A percentile compares a stretch with the other conserved stretches of the same genome.
These are phyloP conservation scores for Trichophyton verrucosum DNA, from an alignment of 2,329 filamentous ascomycete genomes.

Conservation along the genomic window DNA sequence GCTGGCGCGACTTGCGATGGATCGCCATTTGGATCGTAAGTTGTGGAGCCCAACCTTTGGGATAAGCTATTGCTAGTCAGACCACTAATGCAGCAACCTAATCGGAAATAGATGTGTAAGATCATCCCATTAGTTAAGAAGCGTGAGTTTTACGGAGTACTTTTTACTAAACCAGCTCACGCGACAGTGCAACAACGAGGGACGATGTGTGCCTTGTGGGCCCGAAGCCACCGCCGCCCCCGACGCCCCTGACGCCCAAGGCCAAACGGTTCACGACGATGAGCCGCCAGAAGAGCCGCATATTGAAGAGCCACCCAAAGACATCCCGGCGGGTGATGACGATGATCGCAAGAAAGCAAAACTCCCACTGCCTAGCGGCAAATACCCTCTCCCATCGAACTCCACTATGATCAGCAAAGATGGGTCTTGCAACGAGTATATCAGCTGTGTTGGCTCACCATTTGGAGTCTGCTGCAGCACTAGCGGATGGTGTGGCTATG, in stretches of 20 bases:
- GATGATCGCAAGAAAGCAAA: neutral
- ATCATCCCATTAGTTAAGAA: neutral
- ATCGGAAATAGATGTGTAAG: conserved; percentile 4
- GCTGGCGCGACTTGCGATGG: conserved; percentile 7
- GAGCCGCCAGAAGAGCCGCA: neutral
- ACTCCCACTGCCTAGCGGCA: neutral
- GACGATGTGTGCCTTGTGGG: neutral
- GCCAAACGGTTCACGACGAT: neutral
- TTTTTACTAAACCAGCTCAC: neutral
- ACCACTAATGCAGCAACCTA: neutral
- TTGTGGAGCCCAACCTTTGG: neutral
- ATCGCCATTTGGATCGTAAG: conserved; percentile 11
- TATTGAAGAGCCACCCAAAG: neutral
- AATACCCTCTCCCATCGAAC: neutral
- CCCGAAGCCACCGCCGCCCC: neutral
- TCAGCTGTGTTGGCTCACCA: conserved; percentile 10
- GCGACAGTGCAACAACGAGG: neutral
- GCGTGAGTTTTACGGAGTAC: neutral
- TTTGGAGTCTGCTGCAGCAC: conserved; percentile 14
- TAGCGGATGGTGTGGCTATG: conserved; percentile 12
- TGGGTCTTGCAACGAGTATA: conserved; percentile 9
- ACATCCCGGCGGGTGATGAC: neutral
- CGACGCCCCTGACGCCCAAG: too few species aligned
- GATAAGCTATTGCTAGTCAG: neutral
- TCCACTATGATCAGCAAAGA: conserved; percentile 11